Base-by-base conservation (phyloP, 331 rosid genomes). In the Quercus lobata region DNA sequence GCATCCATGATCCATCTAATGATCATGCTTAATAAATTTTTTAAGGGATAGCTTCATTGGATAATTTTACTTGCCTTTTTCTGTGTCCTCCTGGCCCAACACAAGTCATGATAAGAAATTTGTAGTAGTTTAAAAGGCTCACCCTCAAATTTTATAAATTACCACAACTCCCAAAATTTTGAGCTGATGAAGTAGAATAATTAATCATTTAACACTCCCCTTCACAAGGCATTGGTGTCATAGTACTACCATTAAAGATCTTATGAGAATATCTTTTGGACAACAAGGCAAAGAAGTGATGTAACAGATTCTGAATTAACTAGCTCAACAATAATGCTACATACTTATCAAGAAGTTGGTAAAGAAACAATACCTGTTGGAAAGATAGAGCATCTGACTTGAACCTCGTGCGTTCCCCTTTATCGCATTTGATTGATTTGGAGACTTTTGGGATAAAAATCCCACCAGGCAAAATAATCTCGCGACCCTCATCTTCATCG, bases 341-440 rank as follows among this genome's bases (percentile, higher is more conserved):
- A 55, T 18, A 61, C 21, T 74, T 32, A 41, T 57, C 75, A 62
- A 73, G 53, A 77, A 69, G 25, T 7, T 3, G 55, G 46, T 52
- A 78, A 58, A 69, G 17, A 63, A 76, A 71, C 1, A 7, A 73
- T 87, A 94, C 98, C 98, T 95, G 98, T 71, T 95, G 98, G 85
- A 95, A 95, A 78, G 97, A 84, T 71, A 95, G 94, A 83, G 91
- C 96, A 77, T 95, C 98, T 75, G 98, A 95, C 92, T 97, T 90
- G 84, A 95, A 95, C 84, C 97, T 84, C 1, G 92, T 95, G 55
- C 97, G 97, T 76, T 95, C 98, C 72, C 98, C 97, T 83, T 95
- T 95, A 81, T 95, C 98, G 12, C 97, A 95, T 82, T 92, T 95
- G 16, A 94, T 94, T 3, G 92, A 92, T 81, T 91, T 92, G 49